Evolutionary conservation across 371 early-diverging fungal genomes (phyloP).

Genomic region (Apophysomyces variabilis): DNA sequence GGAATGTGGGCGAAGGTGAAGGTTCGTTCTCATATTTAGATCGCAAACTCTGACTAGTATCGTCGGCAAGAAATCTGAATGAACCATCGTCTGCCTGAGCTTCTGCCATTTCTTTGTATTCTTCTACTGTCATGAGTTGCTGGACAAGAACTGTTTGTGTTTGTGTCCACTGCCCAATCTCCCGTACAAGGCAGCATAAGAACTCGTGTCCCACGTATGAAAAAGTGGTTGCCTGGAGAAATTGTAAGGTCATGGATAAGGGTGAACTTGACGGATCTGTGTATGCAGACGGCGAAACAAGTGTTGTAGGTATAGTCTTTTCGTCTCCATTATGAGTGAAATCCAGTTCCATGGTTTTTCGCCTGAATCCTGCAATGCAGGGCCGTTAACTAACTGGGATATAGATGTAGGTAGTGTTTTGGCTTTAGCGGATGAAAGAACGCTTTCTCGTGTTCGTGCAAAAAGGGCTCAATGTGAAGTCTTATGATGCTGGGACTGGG

Average conservation of each 20-base stretch:
- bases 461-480: no score
- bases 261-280: conserved; percentile 10
- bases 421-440: conserved; percentile 5
- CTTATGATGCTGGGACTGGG: no score
- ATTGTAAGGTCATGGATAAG: conserved; percentile 15
- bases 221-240: conserved; percentile 18
- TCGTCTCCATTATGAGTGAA: conserved; percentile 1
- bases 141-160: conserved; percentile 17
- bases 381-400: background rate
- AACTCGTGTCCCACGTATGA: conserved; percentile 20
- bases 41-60: background rate
- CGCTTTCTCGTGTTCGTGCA: no score
- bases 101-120: conserved; percentile 14
- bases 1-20: background rate
- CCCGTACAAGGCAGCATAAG: conserved; percentile 16
- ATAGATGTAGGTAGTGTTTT: background rate
- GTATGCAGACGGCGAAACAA: background rate
- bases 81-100: background rate
- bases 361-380: conserved; percentile 10
- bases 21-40: background rate
- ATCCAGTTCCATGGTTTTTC: conserved; percentile 12
- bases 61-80: background rate
- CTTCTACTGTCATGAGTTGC: conserved; percentile 23
- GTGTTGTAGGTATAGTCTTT: background rate
- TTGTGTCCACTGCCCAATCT: conserved; percentile 20